Base-by-base conservation (phyloP, 495 filamentous ascomycete genomes). In the Schizothecium vesticola region DNA sequence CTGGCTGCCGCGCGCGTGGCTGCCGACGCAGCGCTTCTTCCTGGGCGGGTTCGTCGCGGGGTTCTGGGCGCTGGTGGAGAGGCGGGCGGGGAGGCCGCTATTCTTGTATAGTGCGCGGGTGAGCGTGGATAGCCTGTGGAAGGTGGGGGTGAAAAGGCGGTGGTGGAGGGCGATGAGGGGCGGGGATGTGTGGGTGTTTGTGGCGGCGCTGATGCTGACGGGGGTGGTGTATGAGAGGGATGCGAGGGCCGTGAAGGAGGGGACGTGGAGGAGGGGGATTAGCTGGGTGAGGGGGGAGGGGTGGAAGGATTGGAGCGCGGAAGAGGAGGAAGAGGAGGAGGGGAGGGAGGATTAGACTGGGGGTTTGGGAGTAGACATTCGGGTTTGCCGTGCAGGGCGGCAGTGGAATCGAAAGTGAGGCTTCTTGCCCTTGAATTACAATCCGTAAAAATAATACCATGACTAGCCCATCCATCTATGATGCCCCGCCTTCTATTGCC, bases 21-120 rank as follows among this genome's bases (percentile, higher is more conserved):
- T 97, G n/a, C 87, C 94, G 0, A 92, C 87, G 5, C 88, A 91
- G 72, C 86, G 95, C 5, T 94, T 94, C 81, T 96, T 93, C 83
- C 77, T 97, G 3, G 93, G 92, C 66, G 95, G 95, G 19, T 90
- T 92, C 69, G 66, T 96, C 7, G 92, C 89, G 1, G 95, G 95
- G 2, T 72, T 94, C 21, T 97, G 93, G 86, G 91, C 91, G 5
- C 87, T 91, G 74, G 77, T 97, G 13, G 86, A 91, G 70, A 80
- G 86, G 25, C 80, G 81, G 19, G 82, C 86, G 59, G 90, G 89
- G 55, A 74, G 89, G 9, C 78, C 80, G 4, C 86, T 87, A 65
- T 91, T 91, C 76, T 69, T 96, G 70, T 92, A 93, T 70, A 86
- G 86, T 57, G 87, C 89, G 66, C 84, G 93, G 23, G 75, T 88